These are phyloP conservation scores for Syzygium aqueum DNA, from an alignment of 345 rosid species.

Conservation along the genomic window DNA sequence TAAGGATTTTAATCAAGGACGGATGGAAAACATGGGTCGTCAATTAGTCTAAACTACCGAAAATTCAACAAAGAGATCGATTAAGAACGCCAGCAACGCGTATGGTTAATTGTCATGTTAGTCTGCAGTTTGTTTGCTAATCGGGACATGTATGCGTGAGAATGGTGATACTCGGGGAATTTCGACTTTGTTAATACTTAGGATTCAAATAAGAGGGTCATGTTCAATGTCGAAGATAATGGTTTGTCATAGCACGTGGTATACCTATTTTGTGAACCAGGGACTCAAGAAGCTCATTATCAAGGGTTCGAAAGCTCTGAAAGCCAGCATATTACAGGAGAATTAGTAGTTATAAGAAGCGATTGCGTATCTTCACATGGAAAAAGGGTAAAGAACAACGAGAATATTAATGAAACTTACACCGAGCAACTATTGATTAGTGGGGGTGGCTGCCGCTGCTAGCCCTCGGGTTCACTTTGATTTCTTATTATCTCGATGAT, in stretches of 20 bases:
- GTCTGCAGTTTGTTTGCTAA: not conserved
- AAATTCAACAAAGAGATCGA: not conserved
- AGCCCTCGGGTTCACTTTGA: not conserved
- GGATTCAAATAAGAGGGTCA: not conserved
- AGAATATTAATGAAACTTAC: not conserved
- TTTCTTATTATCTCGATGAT: not conserved
- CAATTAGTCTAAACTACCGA: not conserved
- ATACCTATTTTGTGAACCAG: not conserved
- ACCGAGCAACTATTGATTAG: not conserved
- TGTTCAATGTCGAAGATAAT: not conserved
- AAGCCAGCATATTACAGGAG: not conserved
- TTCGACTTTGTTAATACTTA: not conserved
- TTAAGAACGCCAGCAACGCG: not conserved
- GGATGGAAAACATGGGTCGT: not conserved
- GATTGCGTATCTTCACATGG: not conserved
- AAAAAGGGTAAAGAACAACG: not conserved
- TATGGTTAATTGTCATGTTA: not conserved
- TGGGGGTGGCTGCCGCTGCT: not conserved
- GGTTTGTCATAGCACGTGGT: rapidly evolving
- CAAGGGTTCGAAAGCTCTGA: not conserved
- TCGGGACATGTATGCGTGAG: not conserved
- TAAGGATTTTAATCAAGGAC: not conserved
- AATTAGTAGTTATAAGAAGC: not conserved
- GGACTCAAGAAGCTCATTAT: not conserved
- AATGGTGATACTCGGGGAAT: not conserved